These are phyloP conservation scores for Dissoconium aciculare DNA, from an alignment of 2,329 filamentous ascomycete genomes.

Conservation along the genomic window DNA sequence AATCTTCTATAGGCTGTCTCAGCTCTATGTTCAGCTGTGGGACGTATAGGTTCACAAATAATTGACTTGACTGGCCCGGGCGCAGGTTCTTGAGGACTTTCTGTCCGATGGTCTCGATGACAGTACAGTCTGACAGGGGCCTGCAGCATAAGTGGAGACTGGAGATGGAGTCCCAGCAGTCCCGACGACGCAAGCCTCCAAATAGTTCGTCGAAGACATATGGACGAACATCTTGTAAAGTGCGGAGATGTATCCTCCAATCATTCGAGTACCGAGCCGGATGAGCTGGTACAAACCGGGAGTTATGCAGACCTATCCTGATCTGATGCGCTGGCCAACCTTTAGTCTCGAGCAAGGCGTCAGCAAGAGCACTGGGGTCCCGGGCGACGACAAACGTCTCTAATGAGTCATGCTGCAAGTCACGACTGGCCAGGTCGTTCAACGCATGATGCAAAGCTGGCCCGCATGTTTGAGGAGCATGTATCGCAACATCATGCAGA, in stretches of 20 bases:
- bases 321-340: slow-evolving; percentile 10
- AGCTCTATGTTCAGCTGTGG: slow-evolving; percentile 9
- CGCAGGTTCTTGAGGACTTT: slow-evolving; percentile 16
- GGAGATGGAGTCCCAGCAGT: slow-evolving; percentile 12
- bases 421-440: background rate
- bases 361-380: slow-evolving; percentile 6
- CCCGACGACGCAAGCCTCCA: slow-evolving; percentile 8
- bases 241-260: slow-evolving; percentile 8
- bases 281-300: background rate
- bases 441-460: too few relatives aligned
- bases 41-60: slow-evolving; percentile 19
- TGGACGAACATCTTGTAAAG: slow-evolving; percentile 5
- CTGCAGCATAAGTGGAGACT: slow-evolving; percentile 21
- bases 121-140: slow-evolving; percentile 12
- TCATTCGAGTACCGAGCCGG: slow-evolving; percentile 1
- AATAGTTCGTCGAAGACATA: slow-evolving; percentile 8
- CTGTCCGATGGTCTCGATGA: slow-evolving; percentile 19
- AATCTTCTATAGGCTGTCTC: too few relatives aligned
- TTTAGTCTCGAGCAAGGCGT: slow-evolving; percentile 5
- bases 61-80: slow-evolving; percentile 13
- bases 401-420: background rate
- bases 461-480: too few relatives aligned
- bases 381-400: slow-evolving; percentile 9
- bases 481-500: too few relatives aligned
- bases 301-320: slow-evolving; percentile 8